Base-by-base conservation (phyloP, 1,284 basidiomycete species). In the Psilocybe mexicana region DNA sequence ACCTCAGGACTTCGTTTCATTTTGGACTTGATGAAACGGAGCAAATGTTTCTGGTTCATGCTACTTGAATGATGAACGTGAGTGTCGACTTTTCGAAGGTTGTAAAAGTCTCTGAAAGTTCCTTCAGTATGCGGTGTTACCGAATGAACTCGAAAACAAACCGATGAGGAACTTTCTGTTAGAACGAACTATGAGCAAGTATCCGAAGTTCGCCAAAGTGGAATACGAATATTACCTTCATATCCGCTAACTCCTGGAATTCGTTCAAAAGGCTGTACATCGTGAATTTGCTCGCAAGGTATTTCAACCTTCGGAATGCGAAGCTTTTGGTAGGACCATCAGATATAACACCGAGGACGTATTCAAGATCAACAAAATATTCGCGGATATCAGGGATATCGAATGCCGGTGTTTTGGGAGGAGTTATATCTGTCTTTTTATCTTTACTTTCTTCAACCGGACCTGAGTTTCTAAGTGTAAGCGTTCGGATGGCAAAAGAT, bases 31-130 rank as follows among this genome's bases (percentile, higher is more conserved):
- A 99, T 99, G 77, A 99, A 99, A 4, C 97, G 94, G 25, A 99
- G 79, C n/a, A 99, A 77, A 76, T 99, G 97, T 76, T 99, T 99
- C 73, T 99, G 97, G 73, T 99, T 99, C 96, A 99, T 98, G 72
- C 92, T 92, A 55, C 96, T 97, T 8, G 95, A 97, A 74, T 99
- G 94, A 70, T 99, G 97, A 23, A 99, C 93, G 74, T 99, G 96
- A 7, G 97, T 99, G 72, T 98, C 96, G 60, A 99, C 94, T 72
- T 99, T 99, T 48, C 96, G 89, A 43, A 96, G 83, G 70, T 99
- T 99, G 78, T 99, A 99, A 69, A 99, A 98, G 75, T 99, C 97
- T 65, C 96, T 94, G 68, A 45, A 24, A 49, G 11, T 43, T 38
- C n/a, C 25, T 57, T 64, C 24, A 62, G 60, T 45, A 53, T 12